phyloP scores from a whole-genome alignment of 257 asterid species.

The Fraxinus quadrangulata region DNA sequence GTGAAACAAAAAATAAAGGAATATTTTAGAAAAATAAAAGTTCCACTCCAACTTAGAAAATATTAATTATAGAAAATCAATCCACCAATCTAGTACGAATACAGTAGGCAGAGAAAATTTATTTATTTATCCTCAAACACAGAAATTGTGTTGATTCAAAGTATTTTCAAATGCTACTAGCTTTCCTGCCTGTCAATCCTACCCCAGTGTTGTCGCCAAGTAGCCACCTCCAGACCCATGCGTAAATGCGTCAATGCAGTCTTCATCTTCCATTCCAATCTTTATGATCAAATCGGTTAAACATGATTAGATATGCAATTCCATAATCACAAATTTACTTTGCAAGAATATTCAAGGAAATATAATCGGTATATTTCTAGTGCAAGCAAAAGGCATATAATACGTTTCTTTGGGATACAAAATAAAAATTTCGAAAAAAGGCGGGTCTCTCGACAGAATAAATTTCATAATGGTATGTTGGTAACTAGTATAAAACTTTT shows the following conservation, averaged over 20 bases:
- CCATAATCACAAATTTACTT: background rate
- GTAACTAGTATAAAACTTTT: background rate
- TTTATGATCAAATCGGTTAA: background rate
- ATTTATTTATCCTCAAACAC: background rate
- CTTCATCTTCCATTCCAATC: constrained; percentile 27
- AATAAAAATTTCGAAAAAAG: background rate
- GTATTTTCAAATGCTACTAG: background rate
- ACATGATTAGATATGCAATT: background rate
- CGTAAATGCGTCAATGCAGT: constrained; percentile 15
- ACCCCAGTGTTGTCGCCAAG: background rate
- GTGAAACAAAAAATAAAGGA: too few relatives aligned
- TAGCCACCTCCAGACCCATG: constrained; percentile 26
- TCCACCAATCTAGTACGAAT: background rate
- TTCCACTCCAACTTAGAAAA: background rate
- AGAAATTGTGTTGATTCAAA: background rate
- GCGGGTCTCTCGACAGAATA: too few relatives aligned
- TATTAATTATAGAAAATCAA: background rate
- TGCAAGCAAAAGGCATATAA: background rate
- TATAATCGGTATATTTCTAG: too few relatives aligned
- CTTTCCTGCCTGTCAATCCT: background rate
- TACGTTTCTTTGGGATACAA: background rate
- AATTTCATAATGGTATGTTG: background rate
- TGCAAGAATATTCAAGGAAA: background rate
- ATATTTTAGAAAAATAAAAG: too few relatives aligned
- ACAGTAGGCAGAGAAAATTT: too few relatives aligned